Conservation (phyloP, 2,329 filamentous ascomycete genomes). For the Verticillium zaregamsianum region DNA sequence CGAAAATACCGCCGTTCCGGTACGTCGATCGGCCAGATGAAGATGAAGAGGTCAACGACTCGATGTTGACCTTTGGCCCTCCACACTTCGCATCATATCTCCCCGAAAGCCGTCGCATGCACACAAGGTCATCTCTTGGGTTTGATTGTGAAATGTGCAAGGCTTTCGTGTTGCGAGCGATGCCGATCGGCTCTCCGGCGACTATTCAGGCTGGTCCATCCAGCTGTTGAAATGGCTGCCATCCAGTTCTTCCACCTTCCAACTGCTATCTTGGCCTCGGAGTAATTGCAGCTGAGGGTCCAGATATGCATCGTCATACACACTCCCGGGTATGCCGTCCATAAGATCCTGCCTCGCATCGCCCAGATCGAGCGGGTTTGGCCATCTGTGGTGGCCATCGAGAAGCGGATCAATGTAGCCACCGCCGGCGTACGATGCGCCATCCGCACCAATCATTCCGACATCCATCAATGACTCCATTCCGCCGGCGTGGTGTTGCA, state of each 20-base stretch:
- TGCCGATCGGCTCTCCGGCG: neutral
- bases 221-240: constrained; percentile 25
- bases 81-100: no score
- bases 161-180: no score
- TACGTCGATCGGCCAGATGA: no score
- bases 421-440: constrained; percentile 4
- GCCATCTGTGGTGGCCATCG: constrained; percentile 2
- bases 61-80: no score
- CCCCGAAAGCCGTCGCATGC: no score
- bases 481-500: constrained; percentile 10
- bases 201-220: constrained; percentile 23
- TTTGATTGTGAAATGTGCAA: no score
- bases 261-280: constrained; percentile 26
- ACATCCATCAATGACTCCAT: constrained; percentile 15
- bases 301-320: constrained; percentile 15
- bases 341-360: constrained; percentile 4
- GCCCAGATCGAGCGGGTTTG: neutral
- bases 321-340: constrained; percentile 8
- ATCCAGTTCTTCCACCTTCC: constrained; percentile 29
- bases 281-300: constrained; percentile 20
- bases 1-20: no score
- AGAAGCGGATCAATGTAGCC: constrained; percentile 1
- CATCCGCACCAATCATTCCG: constrained; percentile 10
- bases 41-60: no score
- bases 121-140: no score